These are phyloP conservation scores for Oryza longistaminata DNA, from an alignment of 176 grass and related monocot species.

Conservation along the genomic window DNA sequence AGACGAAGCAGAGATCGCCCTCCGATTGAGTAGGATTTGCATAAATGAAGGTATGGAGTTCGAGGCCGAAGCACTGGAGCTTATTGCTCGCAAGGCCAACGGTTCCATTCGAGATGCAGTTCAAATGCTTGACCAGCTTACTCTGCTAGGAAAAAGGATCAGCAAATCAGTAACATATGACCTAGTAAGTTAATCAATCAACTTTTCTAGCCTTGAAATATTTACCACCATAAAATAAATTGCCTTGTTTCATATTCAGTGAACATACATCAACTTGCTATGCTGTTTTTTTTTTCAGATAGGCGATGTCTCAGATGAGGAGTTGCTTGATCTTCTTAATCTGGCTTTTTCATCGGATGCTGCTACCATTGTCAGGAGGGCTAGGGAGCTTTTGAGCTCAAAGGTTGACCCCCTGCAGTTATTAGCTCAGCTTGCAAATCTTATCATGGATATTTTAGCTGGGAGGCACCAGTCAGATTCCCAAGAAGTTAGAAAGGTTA, in stretches of 20 bases:
- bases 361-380: conserved; percentile 68
- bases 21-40: conserved; percentile 67
- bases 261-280: conserved; percentile 23
- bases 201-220: neutral
- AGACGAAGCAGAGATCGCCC: conserved; percentile 51
- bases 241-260: neutral
- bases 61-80: conserved; percentile 60
- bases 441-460: conserved; percentile 88
- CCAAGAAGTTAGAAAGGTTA: conserved; percentile 50
- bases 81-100: conserved; percentile 72
- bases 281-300: conserved; percentile 48
- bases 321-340: conserved; percentile 78
- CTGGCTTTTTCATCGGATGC: conserved; percentile 81
- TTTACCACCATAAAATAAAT: neutral
- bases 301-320: conserved; percentile 85
- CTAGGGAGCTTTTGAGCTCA: conserved; percentile 80
- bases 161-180: conserved; percentile 68
- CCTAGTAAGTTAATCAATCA: conserved; percentile 52
- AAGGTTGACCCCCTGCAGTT: conserved; percentile 75
- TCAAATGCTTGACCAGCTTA: conserved; percentile 82
- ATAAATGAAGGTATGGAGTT: conserved; percentile 84
- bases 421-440: conserved; percentile 73
- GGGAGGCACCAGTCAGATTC: conserved; percentile 44
- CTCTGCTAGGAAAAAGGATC: conserved; percentile 81
- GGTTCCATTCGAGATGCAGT: conserved; percentile 83